Evolutionary conservation across 257 asterid genomes (phyloP), one percentile per base, ranked within the genome.

Genomic region (Capsicum pubescens): DNA sequence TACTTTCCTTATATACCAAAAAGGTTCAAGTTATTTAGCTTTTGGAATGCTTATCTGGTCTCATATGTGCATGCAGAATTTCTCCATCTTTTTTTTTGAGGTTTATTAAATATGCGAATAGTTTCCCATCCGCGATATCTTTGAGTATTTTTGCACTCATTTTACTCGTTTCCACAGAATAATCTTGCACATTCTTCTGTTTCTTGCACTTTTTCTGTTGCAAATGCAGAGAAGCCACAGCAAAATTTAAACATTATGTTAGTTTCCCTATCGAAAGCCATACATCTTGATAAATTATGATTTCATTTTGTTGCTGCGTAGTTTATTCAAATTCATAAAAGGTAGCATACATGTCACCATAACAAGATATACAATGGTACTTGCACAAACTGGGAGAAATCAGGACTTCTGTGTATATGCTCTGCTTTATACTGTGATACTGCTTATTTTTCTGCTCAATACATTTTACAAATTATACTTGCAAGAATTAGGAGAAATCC

Each of bases 1-100:
- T 97, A 87, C 97, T 97, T 80, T 94, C 97, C 50, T 89, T 97
- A 86, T 97, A 97, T 80, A 90, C 98, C 74, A 93, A 92, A 90
- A 96, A 97, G 99, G 98, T 96, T 86, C 35, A 89, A 70, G 80
- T 86, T 85, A 54, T 85, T 78, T 64, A 55, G 77, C 67, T 80
- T 74, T 68, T 83, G 56, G 42, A 66, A 82, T 86, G 82, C 88
- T 58, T 64, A 57, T 11, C 83, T 86, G 59, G 32, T 57, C 63
- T 84, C 78, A n/a, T 71, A 63, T 67, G 54, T 17, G 44, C 17
- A 59, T 63, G 55, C 50, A 16, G 59, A 80, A 81, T 83, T 85
- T 80, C 50, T 84, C 84, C 74, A 7, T 79, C n/a, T 59, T 58
- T 63, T 39, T 55, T 54, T 39, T 85, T 69, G 79, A 79, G 76